Conservation (phyloP, 345 rosid genomes). For the Psidium friedrichsthalianum region DNA sequence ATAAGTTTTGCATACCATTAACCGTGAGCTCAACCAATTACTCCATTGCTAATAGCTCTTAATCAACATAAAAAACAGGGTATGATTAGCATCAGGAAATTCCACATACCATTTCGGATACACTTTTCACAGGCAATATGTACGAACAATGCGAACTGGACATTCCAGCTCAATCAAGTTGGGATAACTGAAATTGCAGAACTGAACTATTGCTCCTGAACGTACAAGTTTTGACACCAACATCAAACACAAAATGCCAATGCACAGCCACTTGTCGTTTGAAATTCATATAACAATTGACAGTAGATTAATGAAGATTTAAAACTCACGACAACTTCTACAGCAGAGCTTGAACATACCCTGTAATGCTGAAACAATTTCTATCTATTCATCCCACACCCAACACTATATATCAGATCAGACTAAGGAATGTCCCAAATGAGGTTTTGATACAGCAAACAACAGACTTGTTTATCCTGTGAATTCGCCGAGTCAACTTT, state of each 20-base stretch:
- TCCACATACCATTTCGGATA: not conserved
- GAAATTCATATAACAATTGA: not conserved
- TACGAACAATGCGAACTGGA: no score
- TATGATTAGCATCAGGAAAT: not conserved
- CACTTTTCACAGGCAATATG: no score
- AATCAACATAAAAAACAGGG: not conserved
- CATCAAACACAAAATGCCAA: not conserved
- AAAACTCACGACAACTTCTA: not conserved
- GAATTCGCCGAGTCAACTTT: not conserved
- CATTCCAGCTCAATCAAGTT: no score
- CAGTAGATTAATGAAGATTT: not conserved
- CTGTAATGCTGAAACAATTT: not conserved
- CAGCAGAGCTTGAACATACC: not conserved
- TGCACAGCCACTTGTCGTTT: not conserved
- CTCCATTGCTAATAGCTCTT: not conserved
- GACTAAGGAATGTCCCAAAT: not conserved
- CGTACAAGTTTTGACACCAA: no score
- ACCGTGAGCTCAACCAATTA: not conserved
- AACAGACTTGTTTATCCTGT: not conserved
- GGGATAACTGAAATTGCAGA: no score
- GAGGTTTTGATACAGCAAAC: not conserved
- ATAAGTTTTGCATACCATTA: not conserved
- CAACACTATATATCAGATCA: not conserved
- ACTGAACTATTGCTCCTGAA: no score
- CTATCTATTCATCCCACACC: not conserved